Evolutionary conservation across 306 rosid species (phyloP).

Genomic region (Senna tora): DNA sequence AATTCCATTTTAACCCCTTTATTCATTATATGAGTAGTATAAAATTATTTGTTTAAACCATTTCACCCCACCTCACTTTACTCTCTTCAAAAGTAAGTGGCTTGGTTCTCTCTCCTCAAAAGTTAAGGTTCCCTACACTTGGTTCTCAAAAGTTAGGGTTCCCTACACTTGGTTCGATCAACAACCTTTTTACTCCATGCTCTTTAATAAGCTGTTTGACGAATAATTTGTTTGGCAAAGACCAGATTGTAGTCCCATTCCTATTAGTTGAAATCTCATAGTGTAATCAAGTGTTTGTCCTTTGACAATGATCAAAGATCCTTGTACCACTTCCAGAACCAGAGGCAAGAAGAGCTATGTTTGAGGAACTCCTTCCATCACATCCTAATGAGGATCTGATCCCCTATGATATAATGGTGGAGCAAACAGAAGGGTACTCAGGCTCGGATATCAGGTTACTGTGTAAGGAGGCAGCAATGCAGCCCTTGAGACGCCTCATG

Average conservation of each 20-base stretch:
- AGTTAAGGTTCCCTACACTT: no score
- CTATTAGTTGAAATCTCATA: conserved; percentile 17
- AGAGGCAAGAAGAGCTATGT: conserved; percentile 88
- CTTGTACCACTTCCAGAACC: conserved; percentile 97
- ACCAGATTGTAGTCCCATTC: conserved; percentile 23
- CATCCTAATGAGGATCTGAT: conserved; percentile 61
- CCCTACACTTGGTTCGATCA: no score
- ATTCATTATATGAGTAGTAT: no score
- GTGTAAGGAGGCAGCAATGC: conserved; percentile 99
- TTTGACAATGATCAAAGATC: conserved; percentile 64
- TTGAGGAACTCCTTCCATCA: conserved; percentile 79
- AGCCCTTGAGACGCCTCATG: conserved; percentile 93
- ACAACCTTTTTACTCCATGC: background rate
- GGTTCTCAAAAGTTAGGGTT: no score
- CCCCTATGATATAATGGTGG: conserved; percentile 79
- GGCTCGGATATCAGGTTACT: conserved; percentile 93
- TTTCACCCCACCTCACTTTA: no score
- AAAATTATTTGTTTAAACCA: no score
- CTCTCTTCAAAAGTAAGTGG: no score
- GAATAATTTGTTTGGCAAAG: background rate
- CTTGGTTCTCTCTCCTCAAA: no score
- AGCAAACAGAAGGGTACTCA: conserved; percentile 74
- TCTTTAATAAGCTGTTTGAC: background rate
- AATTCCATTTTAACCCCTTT: no score
- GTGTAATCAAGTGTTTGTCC: conserved; percentile 39